These are phyloP conservation scores for Tylopilus rubrobrunneus DNA, from an alignment of 768 basidiomycete species.

Conservation along the genomic window DNA sequence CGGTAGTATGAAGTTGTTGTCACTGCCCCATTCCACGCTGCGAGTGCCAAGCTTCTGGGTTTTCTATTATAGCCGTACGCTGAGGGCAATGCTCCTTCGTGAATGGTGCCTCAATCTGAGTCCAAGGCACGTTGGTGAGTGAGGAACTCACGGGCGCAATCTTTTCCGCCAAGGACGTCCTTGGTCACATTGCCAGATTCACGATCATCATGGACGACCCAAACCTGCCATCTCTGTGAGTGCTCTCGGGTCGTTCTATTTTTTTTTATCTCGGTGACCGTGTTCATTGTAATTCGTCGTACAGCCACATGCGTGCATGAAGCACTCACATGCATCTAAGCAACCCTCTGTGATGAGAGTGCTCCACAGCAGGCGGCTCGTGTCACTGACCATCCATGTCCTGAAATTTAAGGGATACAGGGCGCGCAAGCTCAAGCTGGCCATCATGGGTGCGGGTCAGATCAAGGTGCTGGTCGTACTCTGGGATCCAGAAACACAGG, in stretches of 20 bases:
- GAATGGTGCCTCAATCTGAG: slow-evolving; percentile 3
- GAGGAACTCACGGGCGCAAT: slow-evolving; percentile 14
- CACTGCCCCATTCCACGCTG: slow-evolving; percentile 17
- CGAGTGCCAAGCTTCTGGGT: slow-evolving; percentile 7
- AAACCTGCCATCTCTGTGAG: neutral
- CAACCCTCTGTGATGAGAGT: neutral
- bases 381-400: slow-evolving; percentile 11
- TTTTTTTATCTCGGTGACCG: no score
- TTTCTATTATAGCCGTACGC: neutral
- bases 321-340: slow-evolving; percentile 2
- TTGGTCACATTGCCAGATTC: slow-evolving; percentile 13
- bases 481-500: slow-evolving; percentile 8
- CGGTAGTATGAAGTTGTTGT: slow-evolving; percentile 17
- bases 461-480: slow-evolving; percentile 20
- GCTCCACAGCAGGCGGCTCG: slow-evolving; percentile 1
- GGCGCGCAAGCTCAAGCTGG: slow-evolving; percentile 1
- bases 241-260: neutral
- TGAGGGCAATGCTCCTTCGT: neutral
- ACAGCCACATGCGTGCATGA: neutral
- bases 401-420: slow-evolving; percentile 15
- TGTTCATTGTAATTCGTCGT: neutral
- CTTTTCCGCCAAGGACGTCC: slow-evolving; percentile 10
- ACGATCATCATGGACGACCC: slow-evolving; percentile 17
- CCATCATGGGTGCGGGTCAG: slow-evolving; percentile 11
- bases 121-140: neutral